These are phyloP conservation scores for Neurospora sp. DNA, from an alignment of 495 filamentous ascomycete species.

Conservation along the genomic window DNA sequence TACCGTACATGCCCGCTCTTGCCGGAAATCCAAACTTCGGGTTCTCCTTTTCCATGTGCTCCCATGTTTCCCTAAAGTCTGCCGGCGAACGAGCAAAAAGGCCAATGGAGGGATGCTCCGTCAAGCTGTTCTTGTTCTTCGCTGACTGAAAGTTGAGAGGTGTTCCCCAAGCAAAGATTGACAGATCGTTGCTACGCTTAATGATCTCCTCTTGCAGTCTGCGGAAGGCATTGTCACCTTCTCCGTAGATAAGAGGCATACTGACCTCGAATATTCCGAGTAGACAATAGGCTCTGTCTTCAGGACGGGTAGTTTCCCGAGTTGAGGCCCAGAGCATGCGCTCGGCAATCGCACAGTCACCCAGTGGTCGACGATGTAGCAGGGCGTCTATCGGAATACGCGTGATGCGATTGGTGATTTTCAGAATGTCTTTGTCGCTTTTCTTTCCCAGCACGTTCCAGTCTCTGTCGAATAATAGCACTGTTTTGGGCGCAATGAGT, in stretches of 20 bases:
- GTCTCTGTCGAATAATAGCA: constrained; percentile 18
- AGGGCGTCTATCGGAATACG: background rate
- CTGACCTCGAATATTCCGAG: constrained; percentile 3
- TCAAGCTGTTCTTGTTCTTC: too few species aligned
- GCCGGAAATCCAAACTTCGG: too few species aligned
- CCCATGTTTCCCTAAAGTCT: background rate
- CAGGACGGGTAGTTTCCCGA: background rate
- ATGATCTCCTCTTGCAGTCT: constrained; percentile 4
- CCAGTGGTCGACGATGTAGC: background rate
- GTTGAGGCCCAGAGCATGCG: background rate
- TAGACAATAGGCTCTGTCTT: background rate
- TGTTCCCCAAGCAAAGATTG: background rate
- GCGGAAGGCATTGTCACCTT: background rate
- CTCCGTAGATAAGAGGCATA: constrained; percentile 7
- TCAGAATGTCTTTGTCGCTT: background rate
- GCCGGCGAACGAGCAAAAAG: background rate
- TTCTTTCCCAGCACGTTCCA: background rate
- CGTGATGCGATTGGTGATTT: background rate
- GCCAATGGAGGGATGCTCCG: background rate
- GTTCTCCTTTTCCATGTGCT: background rate
- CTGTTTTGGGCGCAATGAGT: constrained; percentile 22
- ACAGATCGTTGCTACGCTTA: background rate
- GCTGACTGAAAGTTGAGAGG: background rate
- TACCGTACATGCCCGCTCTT: too few species aligned
- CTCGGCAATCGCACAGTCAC: background rate